These are phyloP conservation scores for Bisporella sp. DNA, from an alignment of 2,329 filamentous ascomycete species.

Conservation along the genomic window DNA sequence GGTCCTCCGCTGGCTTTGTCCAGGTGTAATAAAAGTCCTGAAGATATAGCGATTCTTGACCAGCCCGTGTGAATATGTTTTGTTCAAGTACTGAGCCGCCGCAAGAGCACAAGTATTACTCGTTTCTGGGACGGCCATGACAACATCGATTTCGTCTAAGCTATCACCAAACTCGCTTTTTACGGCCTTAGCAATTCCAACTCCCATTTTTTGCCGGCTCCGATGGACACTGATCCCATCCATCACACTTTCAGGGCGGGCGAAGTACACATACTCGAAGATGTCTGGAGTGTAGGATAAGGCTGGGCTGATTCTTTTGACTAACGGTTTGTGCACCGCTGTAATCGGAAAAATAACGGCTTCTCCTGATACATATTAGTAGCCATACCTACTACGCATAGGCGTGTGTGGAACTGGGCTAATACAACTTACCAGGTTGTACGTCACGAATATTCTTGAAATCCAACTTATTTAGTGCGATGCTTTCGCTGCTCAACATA, in stretches of 20 bases:
- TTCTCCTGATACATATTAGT: too few relatives aligned
- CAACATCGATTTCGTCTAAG: constrained; percentile 66
- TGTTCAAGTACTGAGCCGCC: constrained; percentile 67
- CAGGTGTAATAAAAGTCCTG: constrained; percentile 82
- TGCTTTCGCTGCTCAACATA: constrained; percentile 85
- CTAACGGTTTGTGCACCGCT: constrained; percentile 68
- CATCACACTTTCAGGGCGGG: constrained; percentile 72
- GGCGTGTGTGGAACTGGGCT: too few relatives aligned
- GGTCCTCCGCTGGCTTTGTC: constrained; percentile 73
- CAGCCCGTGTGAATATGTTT: constrained; percentile 74
- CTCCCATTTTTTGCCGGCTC: constrained; percentile 80
- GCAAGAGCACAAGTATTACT: constrained; percentile 73
- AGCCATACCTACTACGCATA: too few relatives aligned
- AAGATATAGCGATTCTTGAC: constrained; percentile 88
- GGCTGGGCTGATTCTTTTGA: constrained; percentile 64
- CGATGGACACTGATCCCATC: constrained; percentile 84
- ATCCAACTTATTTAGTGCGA: constrained; percentile 77
- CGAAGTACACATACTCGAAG: constrained; percentile 86
- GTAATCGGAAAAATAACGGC: constrained; percentile 65
- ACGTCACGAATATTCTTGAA: constrained; percentile 73
- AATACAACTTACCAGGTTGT: constrained; percentile 61
- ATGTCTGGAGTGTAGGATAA: constrained; percentile 75
- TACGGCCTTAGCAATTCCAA: constrained; percentile 69
- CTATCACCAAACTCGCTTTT: constrained; percentile 60
- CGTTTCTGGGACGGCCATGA: constrained; percentile 81